Evolutionary conservation across 2,329 filamentous ascomycete species (phyloP), one percentile per base, ranked within the genome.

Genomic region (Phoma sp.): DNA sequence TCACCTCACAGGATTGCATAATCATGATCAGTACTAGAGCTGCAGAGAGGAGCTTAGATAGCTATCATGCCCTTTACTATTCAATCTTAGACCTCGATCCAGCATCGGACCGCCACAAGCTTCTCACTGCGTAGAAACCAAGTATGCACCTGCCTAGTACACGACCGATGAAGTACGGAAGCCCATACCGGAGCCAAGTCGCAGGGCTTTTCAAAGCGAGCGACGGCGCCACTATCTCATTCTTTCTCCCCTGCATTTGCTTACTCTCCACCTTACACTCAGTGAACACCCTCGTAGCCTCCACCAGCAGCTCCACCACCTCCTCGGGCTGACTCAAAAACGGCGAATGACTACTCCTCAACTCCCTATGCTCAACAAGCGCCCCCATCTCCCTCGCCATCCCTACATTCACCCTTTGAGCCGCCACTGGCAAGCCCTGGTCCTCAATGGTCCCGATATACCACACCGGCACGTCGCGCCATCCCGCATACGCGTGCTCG

Each of bases 271-370:
- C 27, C 6, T 29, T 3, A 29, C 27, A 29, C 27, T 25, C 18
- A 4, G 29, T 24, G 10, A 35, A 44, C 1, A 3, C 30, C 1
- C 4, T 24, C 4, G 11, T 3, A 24, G 41, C 41, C 18, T 23
- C 8, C 40, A 43, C 2, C 18, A 35, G 23, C 4, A 46, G 43
- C 2, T 57, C 59, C 1, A 66, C 75, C 1, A 77, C 77, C 51
- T 77, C 75, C 2, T 71, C 64, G 0, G 79, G 78, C 57, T 64
- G 68, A 62, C 80, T 82, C 61, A 83, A 52, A 65, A 83, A 79
- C 0, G 80, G 79, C 9, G 78, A 81, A 66, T 83, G 80, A 18
- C 80, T 77, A n/a, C 71, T 78, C 35, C 63, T 56, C 38, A 83
- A 52, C 67, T 82, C 78, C 4, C 76, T 59, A 24, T 75, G 62